A percentile compares a stretch with the other conserved stretches of the same genome.
Conservation (phyloP, 805 yeast genomes). For the Cyberlindnera subsufficiens region DNA sequence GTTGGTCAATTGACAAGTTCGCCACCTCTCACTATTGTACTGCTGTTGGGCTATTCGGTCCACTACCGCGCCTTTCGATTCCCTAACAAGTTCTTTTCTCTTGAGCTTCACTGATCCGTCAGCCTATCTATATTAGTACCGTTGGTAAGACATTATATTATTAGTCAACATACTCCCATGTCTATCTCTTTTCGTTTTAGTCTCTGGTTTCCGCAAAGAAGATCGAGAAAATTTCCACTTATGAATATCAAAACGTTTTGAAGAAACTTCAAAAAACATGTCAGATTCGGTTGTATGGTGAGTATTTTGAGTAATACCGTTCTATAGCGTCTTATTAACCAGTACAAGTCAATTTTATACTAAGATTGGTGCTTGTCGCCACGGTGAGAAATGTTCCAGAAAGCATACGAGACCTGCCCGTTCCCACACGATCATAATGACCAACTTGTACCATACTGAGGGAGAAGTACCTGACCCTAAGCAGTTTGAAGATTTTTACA, state of each 20-base stretch:
- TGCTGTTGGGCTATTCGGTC: slow-evolving; percentile 18
- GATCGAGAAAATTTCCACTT: no score
- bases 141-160: not conserved
- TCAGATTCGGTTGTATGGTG: slow-evolving; percentile 19
- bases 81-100: slow-evolving; percentile 41
- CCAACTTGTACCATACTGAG: slow-evolving; percentile 58
- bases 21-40: slow-evolving; percentile 30
- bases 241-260: not conserved
- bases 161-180: slow-evolving; percentile 10
- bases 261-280: slow-evolving; percentile 7
- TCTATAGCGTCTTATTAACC: slow-evolving; percentile 5
- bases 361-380: slow-evolving; percentile 90
- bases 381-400: slow-evolving; percentile 82
- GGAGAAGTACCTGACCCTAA: slow-evolving; percentile 44
- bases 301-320: slow-evolving; percentile 1
- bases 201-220: no score
- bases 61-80: slow-evolving; percentile 3
- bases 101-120: slow-evolving; percentile 74
- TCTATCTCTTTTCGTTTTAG: not conserved
- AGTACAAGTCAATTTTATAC: slow-evolving; percentile 52
- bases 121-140: slow-evolving; percentile 26
- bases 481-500: slow-evolving; percentile 56
- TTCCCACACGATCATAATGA: slow-evolving; percentile 59
- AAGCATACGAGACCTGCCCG: slow-evolving; percentile 60
- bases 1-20: slow-evolving; percentile 41